phyloP scores from a whole-genome alignment of 495 filamentous ascomycete genomes.

The Aspergillus panamensis region DNA sequence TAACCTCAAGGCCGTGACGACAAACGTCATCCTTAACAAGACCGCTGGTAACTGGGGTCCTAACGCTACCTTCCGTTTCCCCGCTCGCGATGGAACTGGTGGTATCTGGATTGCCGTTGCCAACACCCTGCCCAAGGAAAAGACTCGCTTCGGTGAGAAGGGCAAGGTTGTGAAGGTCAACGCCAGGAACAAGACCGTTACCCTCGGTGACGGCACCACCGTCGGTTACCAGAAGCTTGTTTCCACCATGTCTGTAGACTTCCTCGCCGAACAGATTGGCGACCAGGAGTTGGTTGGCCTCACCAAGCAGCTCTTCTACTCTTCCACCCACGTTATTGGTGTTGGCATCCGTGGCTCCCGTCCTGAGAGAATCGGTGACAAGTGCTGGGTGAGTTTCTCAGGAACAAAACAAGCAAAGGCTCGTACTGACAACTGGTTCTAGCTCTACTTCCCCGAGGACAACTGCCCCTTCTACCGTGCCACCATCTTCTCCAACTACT shows the following conservation, averaged over 20 bases:
- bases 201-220: slow-evolving; percentile 79
- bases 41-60: slow-evolving; percentile 97
- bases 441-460: slow-evolving; percentile 99
- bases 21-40: slow-evolving; percentile 94
- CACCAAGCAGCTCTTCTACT: slow-evolving; percentile 94
- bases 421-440: neutral
- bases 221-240: slow-evolving; percentile 89
- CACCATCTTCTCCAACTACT: slow-evolving; percentile 99
- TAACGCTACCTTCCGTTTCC: slow-evolving; percentile 98
- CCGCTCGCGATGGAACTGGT: slow-evolving; percentile 89
- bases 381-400: slow-evolving; percentile 77
- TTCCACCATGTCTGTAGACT: slow-evolving; percentile 94
- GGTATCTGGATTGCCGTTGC: slow-evolving; percentile 99
- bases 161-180: slow-evolving; percentile 59
- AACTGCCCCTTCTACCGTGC: slow-evolving; percentile 99
- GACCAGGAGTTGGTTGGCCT: slow-evolving; percentile 77
- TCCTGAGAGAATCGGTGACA: slow-evolving; percentile 96
- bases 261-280: slow-evolving; percentile 80
- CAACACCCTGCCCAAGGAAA: slow-evolving; percentile 87
- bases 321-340: slow-evolving; percentile 94
- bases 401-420: neutral
- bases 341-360: slow-evolving; percentile 89
- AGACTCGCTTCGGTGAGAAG: slow-evolving; percentile 82
- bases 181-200: slow-evolving; percentile 69
- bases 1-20: slow-evolving; percentile 90